Evolutionary conservation across 2,329 filamentous ascomycete genomes (phyloP).

Genomic region (Hypoxylon sp.): DNA sequence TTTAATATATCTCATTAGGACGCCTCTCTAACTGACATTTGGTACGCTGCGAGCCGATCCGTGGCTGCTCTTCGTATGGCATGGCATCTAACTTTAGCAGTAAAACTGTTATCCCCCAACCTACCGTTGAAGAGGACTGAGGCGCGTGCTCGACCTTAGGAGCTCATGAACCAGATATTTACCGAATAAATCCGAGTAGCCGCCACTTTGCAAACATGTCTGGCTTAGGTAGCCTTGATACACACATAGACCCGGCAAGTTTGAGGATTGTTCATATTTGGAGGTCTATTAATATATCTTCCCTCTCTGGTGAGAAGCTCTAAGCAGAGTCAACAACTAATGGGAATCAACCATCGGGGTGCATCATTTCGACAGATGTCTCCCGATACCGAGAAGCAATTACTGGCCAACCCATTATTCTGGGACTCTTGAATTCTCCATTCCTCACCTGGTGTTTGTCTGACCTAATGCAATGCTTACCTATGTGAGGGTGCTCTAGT

Average conservation of each 20-base stretch:
- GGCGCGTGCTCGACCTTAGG: not conserved
- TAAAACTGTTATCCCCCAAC: no score
- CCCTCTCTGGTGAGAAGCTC: not conserved
- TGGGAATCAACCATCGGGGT: not conserved
- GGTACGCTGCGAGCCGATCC: not conserved
- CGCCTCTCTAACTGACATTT: not conserved
- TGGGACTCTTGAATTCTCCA: not conserved
- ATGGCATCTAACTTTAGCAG: not conserved
- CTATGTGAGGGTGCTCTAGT: not conserved
- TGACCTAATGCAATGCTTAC: not conserved
- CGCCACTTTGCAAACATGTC: not conserved
- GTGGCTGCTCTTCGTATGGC: not conserved
- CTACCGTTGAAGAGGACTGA: no score
- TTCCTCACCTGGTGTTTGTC: not conserved
- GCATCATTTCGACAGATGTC: not conserved
- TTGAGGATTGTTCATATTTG: not conserved
- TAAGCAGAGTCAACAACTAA: not conserved
- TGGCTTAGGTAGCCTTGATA: not conserved
- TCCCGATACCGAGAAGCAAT: not conserved
- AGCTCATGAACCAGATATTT: not conserved
- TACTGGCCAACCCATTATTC: not conserved
- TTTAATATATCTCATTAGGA: not conserved
- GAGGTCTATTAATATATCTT: not conserved
- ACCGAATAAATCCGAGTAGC: not conserved
- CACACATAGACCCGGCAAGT: not conserved